phyloP scores from a whole-genome alignment of 805 yeast species.

The Lachancea sp. region DNA sequence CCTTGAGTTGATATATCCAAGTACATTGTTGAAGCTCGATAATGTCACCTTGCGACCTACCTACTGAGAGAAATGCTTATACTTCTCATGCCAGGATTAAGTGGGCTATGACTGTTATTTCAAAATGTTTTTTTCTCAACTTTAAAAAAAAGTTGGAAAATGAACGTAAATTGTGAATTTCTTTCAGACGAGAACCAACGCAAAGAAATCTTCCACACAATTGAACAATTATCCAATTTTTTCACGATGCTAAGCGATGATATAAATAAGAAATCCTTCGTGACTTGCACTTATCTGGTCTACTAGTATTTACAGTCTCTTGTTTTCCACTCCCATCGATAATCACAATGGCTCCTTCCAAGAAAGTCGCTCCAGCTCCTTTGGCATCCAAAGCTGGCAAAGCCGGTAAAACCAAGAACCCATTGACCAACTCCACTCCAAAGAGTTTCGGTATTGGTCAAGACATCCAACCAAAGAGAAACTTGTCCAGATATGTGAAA shows the following conservation, averaged over 20 bases:
- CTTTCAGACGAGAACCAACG: too few relatives aligned
- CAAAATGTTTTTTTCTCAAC: neutral
- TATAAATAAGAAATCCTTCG: too few relatives aligned
- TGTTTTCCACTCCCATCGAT: neutral
- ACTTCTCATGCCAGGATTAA: too few relatives aligned
- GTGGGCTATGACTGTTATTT: too few relatives aligned
- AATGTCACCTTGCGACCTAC: too few relatives aligned
- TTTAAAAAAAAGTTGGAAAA: neutral
- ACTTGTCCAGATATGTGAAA: constrained; percentile 94
- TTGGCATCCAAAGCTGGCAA: constrained; percentile 66
- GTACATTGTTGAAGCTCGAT: neutral
- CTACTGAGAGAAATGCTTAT: neutral
- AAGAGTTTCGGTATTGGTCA: constrained; percentile 96
- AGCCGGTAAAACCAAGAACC: constrained; percentile 62
- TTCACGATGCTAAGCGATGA: too few relatives aligned
- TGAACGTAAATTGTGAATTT: neutral
- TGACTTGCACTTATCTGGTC: neutral
- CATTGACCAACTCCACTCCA: constrained; percentile 84
- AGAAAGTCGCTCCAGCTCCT: constrained; percentile 98
- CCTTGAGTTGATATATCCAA: too few relatives aligned
- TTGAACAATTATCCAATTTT: too few relatives aligned
- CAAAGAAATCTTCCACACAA: neutral
- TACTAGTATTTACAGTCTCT: neutral
- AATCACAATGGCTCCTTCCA: constrained; percentile 44
- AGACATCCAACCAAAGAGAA: constrained; percentile 88